phyloP scores from a whole-genome alignment of 2,329 filamentous ascomycete species.

The Colletotrichum tropicale region DNA sequence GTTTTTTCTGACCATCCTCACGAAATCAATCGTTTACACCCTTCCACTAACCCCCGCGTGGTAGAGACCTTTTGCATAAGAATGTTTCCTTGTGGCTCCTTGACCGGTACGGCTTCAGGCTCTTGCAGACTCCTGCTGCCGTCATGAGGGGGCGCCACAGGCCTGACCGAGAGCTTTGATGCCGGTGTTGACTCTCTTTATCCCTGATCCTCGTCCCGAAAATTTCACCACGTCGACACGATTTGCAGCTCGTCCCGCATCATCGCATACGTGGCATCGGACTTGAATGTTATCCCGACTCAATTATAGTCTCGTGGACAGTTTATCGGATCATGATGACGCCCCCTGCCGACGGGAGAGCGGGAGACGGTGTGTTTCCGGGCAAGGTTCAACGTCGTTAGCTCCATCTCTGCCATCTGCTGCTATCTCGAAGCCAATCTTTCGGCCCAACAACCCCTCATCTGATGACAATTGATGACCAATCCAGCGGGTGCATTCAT shows the following conservation, averaged over 20 bases:
- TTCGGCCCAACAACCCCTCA: background rate
- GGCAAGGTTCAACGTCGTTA: background rate
- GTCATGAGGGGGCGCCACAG: background rate
- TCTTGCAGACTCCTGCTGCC: background rate
- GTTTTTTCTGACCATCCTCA: no score
- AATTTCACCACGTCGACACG: background rate
- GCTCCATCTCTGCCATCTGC: background rate
- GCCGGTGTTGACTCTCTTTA: background rate
- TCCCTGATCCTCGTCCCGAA: background rate
- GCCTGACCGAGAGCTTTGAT: background rate
- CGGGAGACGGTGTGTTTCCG: background rate
- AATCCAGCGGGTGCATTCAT: background rate
- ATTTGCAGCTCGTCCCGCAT: background rate
- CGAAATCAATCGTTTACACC: no score
- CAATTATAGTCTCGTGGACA: background rate
- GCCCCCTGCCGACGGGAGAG: background rate
- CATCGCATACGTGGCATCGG: background rate
- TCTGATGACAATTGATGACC: background rate
- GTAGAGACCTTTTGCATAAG: background rate
- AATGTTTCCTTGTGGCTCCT: background rate
- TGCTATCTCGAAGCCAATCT: background rate
- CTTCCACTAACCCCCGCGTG: background rate
- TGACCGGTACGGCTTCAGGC: background rate
- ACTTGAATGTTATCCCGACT: background rate
- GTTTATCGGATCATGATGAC: background rate